phyloP scores from a whole-genome alignment of 2,329 filamentous ascomycete species.

The Paraphoma sp. region DNA sequence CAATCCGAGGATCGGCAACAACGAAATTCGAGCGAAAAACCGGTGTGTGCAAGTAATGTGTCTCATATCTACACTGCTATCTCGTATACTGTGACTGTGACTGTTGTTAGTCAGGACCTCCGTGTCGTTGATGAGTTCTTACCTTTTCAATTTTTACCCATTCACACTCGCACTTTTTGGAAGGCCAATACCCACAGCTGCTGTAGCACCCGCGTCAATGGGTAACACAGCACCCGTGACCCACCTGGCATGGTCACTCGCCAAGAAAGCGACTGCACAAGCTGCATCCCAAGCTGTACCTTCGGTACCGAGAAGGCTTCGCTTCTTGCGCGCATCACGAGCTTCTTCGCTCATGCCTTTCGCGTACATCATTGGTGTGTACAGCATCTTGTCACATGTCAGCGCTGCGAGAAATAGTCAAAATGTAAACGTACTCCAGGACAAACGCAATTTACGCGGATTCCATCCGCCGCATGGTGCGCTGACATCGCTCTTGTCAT shows the following conservation, averaged over 20 bases:
- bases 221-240: conserved; percentile 49
- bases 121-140: not conserved
- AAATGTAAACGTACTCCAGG: conserved; percentile 47
- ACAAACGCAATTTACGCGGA: conserved; percentile 64
- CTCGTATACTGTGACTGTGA: not conserved
- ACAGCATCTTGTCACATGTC: conserved; percentile 51
- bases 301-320: conserved; percentile 61
- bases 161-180: conserved; percentile 34
- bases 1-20: no score
- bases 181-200: conserved; percentile 34
- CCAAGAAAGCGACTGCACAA: conserved; percentile 59
- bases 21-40: no score
- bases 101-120: not conserved
- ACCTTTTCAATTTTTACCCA: conserved; percentile 9
- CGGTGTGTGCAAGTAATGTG: no score
- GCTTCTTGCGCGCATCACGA: conserved; percentile 56
- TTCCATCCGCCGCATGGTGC: conserved; percentile 59
- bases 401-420: not conserved
- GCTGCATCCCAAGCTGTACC: conserved; percentile 63
- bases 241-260: conserved; percentile 60
- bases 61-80: no score
- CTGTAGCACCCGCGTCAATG: conserved; percentile 40
- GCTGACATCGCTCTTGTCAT: conserved; percentile 64
- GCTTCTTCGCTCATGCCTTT: conserved; percentile 59
- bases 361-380: conserved; percentile 63